These are phyloP conservation scores for Neophaeococcomyces aloes DNA, from an alignment of 2,329 filamentous ascomycete genomes.

Conservation along the genomic window DNA sequence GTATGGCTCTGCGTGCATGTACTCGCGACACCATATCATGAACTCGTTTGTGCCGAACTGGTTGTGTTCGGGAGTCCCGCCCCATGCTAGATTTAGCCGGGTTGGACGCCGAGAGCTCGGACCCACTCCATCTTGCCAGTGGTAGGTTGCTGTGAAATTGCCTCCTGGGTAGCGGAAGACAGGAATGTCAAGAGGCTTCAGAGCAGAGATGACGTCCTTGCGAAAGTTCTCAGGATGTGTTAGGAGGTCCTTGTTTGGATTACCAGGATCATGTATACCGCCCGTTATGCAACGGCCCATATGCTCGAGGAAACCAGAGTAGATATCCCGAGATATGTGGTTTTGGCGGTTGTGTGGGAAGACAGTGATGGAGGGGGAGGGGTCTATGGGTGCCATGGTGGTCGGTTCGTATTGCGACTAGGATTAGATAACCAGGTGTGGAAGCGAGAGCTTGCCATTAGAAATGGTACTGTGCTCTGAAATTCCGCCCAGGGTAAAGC, in stretches of 20 bases:
- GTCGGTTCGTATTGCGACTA: constrained; percentile 30
- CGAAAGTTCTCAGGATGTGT: constrained; percentile 56
- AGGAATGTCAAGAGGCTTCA: constrained; percentile 64
- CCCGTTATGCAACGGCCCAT: constrained; percentile 86
- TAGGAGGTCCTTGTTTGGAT: constrained; percentile 45
- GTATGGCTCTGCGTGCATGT: constrained; percentile 64
- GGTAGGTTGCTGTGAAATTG: constrained; percentile 76
- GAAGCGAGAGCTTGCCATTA: neutral
- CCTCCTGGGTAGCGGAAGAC: constrained; percentile 65
- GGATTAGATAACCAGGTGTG: neutral
- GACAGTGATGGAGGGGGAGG: constrained; percentile 44
- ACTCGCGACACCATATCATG: constrained; percentile 62
- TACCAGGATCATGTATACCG: constrained; percentile 70
- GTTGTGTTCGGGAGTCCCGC: constrained; percentile 58
- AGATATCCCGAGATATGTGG: constrained; percentile 69
- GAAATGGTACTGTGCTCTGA: no score
- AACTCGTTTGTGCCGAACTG: constrained; percentile 80
- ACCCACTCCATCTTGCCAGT: constrained; percentile 74
- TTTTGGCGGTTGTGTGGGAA: constrained; percentile 56
- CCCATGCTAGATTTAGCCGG: constrained; percentile 68
- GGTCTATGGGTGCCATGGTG: constrained; percentile 41
- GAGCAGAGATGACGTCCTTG: constrained; percentile 63
- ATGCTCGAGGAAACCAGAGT: constrained; percentile 80
- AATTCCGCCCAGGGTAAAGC: no score
- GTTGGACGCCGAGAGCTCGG: constrained; percentile 58